A percentile compares a stretch with the other conserved stretches of the same genome.
Evolutionary conservation across 176 grass and related monocot species (phyloP).

Genomic region (Rhynchospora pubera): DNA sequence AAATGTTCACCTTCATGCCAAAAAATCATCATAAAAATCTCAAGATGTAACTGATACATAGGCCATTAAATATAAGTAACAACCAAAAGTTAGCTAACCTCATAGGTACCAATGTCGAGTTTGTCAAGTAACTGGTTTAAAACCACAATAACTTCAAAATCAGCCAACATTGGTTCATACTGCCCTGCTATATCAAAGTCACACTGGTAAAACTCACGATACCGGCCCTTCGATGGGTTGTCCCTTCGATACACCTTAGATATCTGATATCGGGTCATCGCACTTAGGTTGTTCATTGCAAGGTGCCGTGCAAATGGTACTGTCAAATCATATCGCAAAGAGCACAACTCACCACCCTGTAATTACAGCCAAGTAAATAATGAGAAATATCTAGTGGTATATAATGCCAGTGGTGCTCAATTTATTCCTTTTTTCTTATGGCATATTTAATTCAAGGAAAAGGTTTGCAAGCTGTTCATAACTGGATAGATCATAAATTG

Average conservation of each 20-base stretch:
- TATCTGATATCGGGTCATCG: conserved; percentile 94
- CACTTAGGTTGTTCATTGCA: conserved; percentile 79
- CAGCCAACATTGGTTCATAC: conserved; percentile 80
- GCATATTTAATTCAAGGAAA: not conserved
- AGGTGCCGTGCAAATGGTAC: conserved; percentile 91
- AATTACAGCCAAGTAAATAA: not conserved
- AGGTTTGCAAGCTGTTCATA: not conserved
- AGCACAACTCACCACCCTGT: conserved; percentile 97
- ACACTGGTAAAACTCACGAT: conserved; percentile 93
- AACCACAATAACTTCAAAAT: conserved; percentile 92
- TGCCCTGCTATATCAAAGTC: conserved; percentile 93
- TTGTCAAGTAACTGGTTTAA: conserved; percentile 82
- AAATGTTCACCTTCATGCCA: not conserved
- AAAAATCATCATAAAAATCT: not conserved
- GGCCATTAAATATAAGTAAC: not conserved
- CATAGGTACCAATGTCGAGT: conserved; percentile 75
- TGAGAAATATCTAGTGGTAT: not conserved
- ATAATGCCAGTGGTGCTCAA: not conserved
- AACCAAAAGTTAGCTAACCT: conserved; percentile 21
- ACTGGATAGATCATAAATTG: not conserved
- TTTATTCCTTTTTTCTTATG: not conserved
- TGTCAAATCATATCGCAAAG: conserved; percentile 90
- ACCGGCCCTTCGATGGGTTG: conserved; percentile 96
- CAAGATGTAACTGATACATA: not conserved
- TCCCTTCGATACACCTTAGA: conserved; percentile 98